These are phyloP conservation scores for Phanerochaete sordida DNA, from an alignment of 768 basidiomycete genomes.

Conservation along the genomic window DNA sequence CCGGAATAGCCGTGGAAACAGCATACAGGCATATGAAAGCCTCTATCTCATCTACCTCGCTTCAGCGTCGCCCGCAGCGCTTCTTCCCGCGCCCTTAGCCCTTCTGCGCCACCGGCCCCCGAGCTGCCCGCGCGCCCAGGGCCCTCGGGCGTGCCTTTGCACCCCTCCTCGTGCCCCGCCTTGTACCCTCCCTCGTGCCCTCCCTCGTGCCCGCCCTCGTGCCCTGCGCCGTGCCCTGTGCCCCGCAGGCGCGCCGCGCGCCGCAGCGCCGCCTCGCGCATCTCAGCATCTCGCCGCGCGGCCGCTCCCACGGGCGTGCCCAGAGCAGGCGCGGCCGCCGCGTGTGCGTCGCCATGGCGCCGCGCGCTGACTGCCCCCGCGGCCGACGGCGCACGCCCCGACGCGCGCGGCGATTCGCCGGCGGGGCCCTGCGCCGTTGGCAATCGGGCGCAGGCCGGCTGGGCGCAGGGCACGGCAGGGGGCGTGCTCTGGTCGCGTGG, in stretches of 20 bases:
- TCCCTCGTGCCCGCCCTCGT: not conserved
- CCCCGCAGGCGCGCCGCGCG: constrained; percentile 47
- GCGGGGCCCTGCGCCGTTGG: not conserved
- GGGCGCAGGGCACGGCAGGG: too few relatives aligned
- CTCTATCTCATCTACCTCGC: not conserved
- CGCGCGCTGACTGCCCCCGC: too few relatives aligned
- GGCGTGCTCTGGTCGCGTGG: not conserved
- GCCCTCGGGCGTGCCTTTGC: too few relatives aligned
- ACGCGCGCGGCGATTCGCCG: constrained; percentile 7
- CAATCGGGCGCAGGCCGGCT: not conserved
- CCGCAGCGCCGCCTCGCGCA: constrained; percentile 42
- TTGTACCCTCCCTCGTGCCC: not conserved
- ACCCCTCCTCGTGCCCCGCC: not conserved
- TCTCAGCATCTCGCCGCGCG: constrained; percentile 19
- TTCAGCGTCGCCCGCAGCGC: not conserved
- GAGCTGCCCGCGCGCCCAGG: not conserved
- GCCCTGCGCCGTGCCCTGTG: too few relatives aligned
- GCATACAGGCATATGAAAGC: not conserved
- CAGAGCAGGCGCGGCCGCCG: not conserved
- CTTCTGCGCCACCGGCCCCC: not conserved
- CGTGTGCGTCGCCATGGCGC: constrained; percentile 3
- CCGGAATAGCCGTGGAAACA: too few relatives aligned
- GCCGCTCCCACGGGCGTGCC: constrained; percentile 9
- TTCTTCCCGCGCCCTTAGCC: not conserved
- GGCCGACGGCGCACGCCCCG: not conserved